Percentiles rank a stretch among this genome's conserved stretches.
These are phyloP conservation scores for Penicillium sp. DNA, from an alignment of 2,329 filamentous ascomycete genomes.

Conservation along the genomic window DNA sequence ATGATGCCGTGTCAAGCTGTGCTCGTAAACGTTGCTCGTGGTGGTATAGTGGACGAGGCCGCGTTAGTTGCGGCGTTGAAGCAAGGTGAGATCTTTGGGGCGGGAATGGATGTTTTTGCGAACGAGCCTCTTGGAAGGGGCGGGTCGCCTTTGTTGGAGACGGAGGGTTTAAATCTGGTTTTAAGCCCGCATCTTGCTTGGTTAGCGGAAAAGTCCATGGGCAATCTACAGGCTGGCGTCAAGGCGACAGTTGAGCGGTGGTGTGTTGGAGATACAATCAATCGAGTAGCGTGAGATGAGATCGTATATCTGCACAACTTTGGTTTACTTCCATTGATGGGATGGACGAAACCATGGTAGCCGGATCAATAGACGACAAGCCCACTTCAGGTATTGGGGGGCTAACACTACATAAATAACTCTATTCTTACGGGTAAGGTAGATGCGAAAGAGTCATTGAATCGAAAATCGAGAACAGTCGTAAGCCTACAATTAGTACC, in stretches of 20 bases:
- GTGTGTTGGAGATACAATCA: background rate
- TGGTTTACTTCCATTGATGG: too few relatives aligned
- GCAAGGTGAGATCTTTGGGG: background rate
- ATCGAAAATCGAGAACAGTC: background rate
- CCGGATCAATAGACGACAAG: background rate
- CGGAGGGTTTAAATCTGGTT: constrained; percentile 52
- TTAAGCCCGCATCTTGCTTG: constrained; percentile 59
- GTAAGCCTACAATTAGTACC: background rate
- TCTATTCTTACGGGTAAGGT: background rate
- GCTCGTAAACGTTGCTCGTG: constrained; percentile 54
- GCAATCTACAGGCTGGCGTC: constrained; percentile 45
- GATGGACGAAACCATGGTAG: background rate
- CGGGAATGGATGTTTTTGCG: background rate
- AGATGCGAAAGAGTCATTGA: background rate
- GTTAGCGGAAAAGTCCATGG: constrained; percentile 54
- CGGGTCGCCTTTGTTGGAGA: constrained; percentile 37
- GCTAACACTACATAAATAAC: background rate
- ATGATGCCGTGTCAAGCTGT: constrained; percentile 47
- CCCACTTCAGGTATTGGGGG: background rate
- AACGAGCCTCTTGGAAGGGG: background rate
- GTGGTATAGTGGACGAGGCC: constrained; percentile 55
- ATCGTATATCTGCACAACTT: background rate
- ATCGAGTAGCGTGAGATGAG: constrained; percentile 1
- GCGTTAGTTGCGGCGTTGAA: constrained; percentile 44
- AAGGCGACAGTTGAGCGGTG: constrained; percentile 16